Evolutionary conservation across 495 filamentous ascomycete genomes (phyloP).

Genomic region (Aspergillus nanangensis): DNA sequence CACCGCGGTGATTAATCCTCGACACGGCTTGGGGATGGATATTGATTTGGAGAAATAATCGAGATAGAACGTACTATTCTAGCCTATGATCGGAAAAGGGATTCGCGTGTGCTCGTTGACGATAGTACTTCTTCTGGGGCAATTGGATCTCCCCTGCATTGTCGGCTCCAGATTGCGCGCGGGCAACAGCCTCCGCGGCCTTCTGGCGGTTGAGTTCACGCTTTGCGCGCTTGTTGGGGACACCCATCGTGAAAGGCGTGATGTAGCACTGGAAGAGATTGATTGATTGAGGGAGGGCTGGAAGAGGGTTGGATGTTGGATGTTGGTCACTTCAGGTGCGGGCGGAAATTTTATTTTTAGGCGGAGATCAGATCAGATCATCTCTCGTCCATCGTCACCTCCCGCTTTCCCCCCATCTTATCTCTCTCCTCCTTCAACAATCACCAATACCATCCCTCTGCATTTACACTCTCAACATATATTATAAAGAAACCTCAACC

Average conservation of each 20-base stretch:
- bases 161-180: slow-evolving; percentile 11
- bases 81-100: slow-evolving; percentile 91
- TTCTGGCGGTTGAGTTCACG: slow-evolving; percentile 65
- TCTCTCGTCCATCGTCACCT: too few relatives aligned
- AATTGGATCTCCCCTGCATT: slow-evolving; percentile 41
- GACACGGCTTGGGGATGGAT: too few relatives aligned
- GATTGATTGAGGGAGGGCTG: not conserved
- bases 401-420: too few relatives aligned
- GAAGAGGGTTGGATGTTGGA: not conserved
- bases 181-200: slow-evolving; percentile 16
- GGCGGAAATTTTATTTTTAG: slow-evolving; percentile 3
- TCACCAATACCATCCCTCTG: not conserved
- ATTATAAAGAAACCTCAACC: not conserved
- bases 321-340: not conserved
- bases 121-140: slow-evolving; percentile 91
- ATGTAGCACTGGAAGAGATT: not conserved
- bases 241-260: slow-evolving; percentile 37
- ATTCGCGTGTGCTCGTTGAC: slow-evolving; percentile 95
- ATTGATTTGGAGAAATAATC: too few relatives aligned
- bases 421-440: too few relatives aligned
- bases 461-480: not conserved
- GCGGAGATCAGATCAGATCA: not conserved
- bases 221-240: slow-evolving; percentile 61
- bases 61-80: slow-evolving; percentile 61
- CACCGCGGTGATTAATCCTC: too few relatives aligned